Evolutionary conservation across 495 filamentous ascomycete genomes (phyloP), one percentile per base, ranked within the genome.

Genomic region (Venustampulla echinocandica): DNA sequence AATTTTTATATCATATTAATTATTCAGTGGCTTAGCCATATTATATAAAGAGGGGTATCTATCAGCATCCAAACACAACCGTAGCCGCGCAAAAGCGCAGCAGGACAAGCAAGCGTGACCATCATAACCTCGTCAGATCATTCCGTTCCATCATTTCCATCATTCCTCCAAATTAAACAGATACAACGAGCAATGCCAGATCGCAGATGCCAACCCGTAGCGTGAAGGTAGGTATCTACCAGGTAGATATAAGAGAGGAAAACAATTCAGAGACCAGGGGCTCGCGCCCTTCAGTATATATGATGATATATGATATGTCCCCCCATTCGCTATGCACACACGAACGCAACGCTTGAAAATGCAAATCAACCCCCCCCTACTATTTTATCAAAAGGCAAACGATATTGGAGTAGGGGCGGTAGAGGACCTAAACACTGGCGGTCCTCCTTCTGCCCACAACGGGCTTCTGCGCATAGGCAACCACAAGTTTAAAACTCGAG

Each of bases 401-500:
- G 10, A 37, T 18, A 5, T 35, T 4, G 5, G 18, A 35, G n/a
- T n/a, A n/a, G n/a, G n/a, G n/a, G n/a, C n/a, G 5, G 33, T 17
- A 24, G 2, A 32, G 33, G 6, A 27, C 27, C 38, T 23, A 57
- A 17, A 56, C 42, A 43, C 51, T 52, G 1, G 45, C 76, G 2
- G 79, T 82, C 47, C 81, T 64, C 37, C 79, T 60, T 50, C 70
- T 69, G 4, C 64, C 58, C 52, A 74, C 69, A 48, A 71, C 70
- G 4, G 85, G 85, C 59, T 90, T 90, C 67, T 87, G 82, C 28
- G 92, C 90, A 60, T 94, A 85, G 50, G 87, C 92, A 52, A 97
- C 87, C 58, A 93, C 71, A 59, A 97, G 73, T 58, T 88, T 85
- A 60, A 97, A 87, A 39, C 85, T 89, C 1, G 87, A 92, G 20